Base-by-base conservation (phyloP, 1,284 basidiomycete genomes). In the Porodaedalea pini region DNA sequence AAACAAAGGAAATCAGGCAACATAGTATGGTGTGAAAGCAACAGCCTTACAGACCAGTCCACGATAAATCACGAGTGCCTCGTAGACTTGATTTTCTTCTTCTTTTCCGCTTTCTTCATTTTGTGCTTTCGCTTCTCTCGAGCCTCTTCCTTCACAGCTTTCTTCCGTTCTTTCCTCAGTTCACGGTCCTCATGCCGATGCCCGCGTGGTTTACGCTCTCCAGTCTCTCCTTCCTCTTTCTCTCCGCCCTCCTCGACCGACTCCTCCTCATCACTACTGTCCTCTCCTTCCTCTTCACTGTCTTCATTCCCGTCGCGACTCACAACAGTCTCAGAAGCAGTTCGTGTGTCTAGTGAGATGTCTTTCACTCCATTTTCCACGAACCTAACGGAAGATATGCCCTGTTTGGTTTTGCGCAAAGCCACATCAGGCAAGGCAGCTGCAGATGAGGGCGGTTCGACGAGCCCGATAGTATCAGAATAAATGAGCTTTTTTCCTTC, bases 81-180 rank as follows among this genome's bases (percentile, higher is more conserved):
- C 2, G 75, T 68, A 64, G 77, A 78, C 73, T 92, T 96, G 63
- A 97, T 80, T 63, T 82, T 81, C 50, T 85, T 80, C 73, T 91
- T 90, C 77, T 98, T 98, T 73, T 95, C 92, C 39, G 86, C 82
- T 71, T 98, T 98, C 53, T 92, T 90, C 78, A 98, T 93, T 75
- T 98, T 98, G 63, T 83, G 78, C 71, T 94, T 92, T 60, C 94
- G 80, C 71, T 84, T 91, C 74, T 97, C 94, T 65, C 88, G 81
- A 53, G 88, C 85, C 70, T 91, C 90, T 62, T 87, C 89, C 70
- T 97, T 98, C 31, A 82, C 82, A 10, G 87, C 86, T 69, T 92
- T 90, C 72, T 97, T 95, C 8, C 94, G 84, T 70, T 94, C 91
- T 84, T 92, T 96, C 73, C 96, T 98, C 1, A 80, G 84, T n/a